Evolutionary conservation across 75 land plant genomes (phyloP).

Genomic region (Sequoiadendron giganteum): DNA sequence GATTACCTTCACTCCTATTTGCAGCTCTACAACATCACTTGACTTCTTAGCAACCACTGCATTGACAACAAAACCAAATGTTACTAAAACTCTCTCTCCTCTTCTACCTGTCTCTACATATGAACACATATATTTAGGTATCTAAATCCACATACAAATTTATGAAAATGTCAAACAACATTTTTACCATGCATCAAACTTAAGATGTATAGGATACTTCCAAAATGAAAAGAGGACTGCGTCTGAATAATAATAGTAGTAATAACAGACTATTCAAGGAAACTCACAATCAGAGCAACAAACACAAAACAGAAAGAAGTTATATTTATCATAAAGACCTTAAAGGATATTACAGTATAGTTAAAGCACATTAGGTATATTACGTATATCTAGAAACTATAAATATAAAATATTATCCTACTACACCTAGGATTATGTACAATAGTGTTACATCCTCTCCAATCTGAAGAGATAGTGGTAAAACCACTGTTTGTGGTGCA

Average conservation of each 20-base stretch:
- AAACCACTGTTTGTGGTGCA: too few relatives aligned
- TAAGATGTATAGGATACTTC: not conserved
- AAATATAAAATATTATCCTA: too few relatives aligned
- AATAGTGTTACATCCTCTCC: too few relatives aligned
- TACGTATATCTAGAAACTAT: not conserved
- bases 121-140: not conserved
- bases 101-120: not conserved
- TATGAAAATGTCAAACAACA: not conserved
- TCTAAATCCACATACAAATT: not conserved
- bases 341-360: not conserved
- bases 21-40: slow-evolving; percentile 61
- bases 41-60: slow-evolving; percentile 41
- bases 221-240: not conserved
- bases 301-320: not conserved
- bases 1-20: slow-evolving; percentile 69
- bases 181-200: not conserved
- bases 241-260: not conserved
- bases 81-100: slow-evolving; percentile 9
- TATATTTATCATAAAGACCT: not conserved
- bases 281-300: not conserved
- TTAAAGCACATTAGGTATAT: not conserved
- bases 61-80: not conserved
- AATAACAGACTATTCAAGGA: not conserved
- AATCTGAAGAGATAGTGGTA: too few relatives aligned
- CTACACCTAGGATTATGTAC: too few relatives aligned